Conservation (phyloP, 2,329 filamentous ascomycete genomes). For the Aspergillus transmontanensis region DNA sequence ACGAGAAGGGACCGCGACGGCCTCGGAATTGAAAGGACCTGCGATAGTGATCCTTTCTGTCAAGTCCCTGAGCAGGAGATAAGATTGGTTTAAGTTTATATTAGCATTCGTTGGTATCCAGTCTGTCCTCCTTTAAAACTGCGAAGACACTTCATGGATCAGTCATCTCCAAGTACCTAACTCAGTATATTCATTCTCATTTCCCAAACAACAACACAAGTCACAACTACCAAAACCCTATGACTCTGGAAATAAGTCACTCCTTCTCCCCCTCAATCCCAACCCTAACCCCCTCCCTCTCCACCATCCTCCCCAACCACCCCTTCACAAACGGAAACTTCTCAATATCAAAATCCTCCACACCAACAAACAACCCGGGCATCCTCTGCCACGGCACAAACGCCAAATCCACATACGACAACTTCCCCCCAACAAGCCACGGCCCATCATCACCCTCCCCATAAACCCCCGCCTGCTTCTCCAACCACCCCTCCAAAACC, state of each 20-base stretch:
- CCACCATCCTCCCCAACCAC: not conserved
- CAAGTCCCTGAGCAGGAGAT: too few species aligned
- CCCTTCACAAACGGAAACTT: conserved; percentile 3
- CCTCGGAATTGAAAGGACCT: too few species aligned
- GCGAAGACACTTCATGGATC: too few species aligned
- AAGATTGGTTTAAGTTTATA: too few species aligned
- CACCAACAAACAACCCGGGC: not conserved
- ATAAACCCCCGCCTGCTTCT: not conserved
- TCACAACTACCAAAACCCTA: too few species aligned
- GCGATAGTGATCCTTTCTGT: too few species aligned
- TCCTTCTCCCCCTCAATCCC: not conserved
- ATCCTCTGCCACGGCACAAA: conserved; percentile 31
- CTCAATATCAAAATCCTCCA: not conserved
- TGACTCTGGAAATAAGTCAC: not conserved
- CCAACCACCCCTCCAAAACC: conserved; percentile 44
- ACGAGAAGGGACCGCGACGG: too few species aligned
- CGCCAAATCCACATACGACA: conserved; percentile 43
- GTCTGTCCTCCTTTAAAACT: too few species aligned
- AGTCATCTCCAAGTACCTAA: too few species aligned
- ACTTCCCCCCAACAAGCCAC: conserved; percentile 48
- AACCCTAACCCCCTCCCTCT: not conserved
- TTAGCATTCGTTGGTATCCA: too few species aligned
- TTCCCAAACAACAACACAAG: too few species aligned
- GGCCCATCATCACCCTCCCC: conserved; percentile 32
- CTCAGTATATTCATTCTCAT: too few species aligned